Base-by-base conservation (phyloP, 441 rosid species). In the Gossypium davidsonii region DNA sequence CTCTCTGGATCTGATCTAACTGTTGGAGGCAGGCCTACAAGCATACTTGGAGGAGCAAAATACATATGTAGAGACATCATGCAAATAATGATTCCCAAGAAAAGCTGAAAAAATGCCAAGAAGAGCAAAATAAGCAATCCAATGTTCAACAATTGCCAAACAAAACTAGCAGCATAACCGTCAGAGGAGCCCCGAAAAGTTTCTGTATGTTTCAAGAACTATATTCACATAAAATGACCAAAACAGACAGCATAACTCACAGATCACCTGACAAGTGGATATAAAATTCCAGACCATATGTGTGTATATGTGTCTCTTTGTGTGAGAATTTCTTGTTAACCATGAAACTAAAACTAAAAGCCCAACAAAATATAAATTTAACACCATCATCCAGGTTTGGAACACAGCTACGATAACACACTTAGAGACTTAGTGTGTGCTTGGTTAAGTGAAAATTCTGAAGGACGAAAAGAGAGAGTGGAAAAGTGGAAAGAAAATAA, bases 331-430 rank as follows among this genome's bases (percentile, higher is more conserved):
- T 51, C 26, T 73, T 34, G 28, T 73, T 34, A 73, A 42, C 58
- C 66, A 74, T 14, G 72, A 66, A 37, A 65, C 31, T 31, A 42
- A 37, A 34, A 64, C 46, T 31, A 39, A 34, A 51, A 63, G 70
- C 21, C 76, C 76, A 8, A 28, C 18, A 15, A 60, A 55, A 21
- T 71, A 46, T 15, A 90, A 88, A 80, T 92, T 94, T 65, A 90
- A 82, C 77, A 87, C 93, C 68, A 92, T 94, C 91, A 90, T 60
- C 44, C 65, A 28, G 65, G 44, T 60, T 86, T 20, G 86, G 90
- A 52, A 86, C 76, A 76, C 79, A 86, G 74, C n/a, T n/a, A 28
- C 5, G 18, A 68, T 34, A 69, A 53, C 49, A 46, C 26, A 15
- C 28, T 23, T 18, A 46, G 74, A 26, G 3, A 42, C 56, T 17